Evolutionary conservation across 2,329 filamentous ascomycete genomes (phyloP).

Genomic region (Apiospora koreana): DNA sequence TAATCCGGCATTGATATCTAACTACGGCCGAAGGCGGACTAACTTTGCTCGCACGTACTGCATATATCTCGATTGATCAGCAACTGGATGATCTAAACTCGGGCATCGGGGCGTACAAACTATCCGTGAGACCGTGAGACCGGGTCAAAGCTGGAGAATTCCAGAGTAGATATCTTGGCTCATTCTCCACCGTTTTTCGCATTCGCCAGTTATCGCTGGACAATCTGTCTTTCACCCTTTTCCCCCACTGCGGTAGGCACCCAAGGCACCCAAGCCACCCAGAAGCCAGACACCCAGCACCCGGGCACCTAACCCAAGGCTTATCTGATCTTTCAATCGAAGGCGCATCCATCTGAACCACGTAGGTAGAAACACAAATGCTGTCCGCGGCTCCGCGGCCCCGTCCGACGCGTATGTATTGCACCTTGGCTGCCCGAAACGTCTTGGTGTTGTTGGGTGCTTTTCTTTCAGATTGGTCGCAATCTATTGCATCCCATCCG

Average conservation of each 20-base stretch:
- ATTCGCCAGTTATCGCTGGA: not conserved
- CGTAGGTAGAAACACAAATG: not conserved
- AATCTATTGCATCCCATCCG: not conserved
- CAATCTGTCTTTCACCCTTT: not conserved
- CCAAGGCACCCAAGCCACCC: no score
- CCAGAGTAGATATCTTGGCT: not conserved
- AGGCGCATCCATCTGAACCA: not conserved
- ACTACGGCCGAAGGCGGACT: no score
- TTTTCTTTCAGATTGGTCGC: not conserved
- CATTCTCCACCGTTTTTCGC: slow-evolving; percentile 1
- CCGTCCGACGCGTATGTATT: not conserved
- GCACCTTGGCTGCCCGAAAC: not conserved
- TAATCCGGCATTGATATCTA: no score
- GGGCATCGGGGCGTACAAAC: not conserved
- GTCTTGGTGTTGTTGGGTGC: not conserved
- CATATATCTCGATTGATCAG: not conserved
- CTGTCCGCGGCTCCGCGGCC: not conserved
- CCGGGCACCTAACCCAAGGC: not conserved
- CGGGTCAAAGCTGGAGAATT: not conserved
- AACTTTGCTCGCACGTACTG: no score
- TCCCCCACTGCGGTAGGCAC: not conserved
- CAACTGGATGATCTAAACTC: not conserved
- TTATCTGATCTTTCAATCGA: slow-evolving; percentile 3
- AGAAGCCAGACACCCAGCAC: no score
- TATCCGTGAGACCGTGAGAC: not conserved